A percentile compares a stretch with the other conserved stretches of the same genome.
Evolutionary conservation across 163 green algal species (phyloP).

Genomic region (Scenedesmus sp.): DNA sequence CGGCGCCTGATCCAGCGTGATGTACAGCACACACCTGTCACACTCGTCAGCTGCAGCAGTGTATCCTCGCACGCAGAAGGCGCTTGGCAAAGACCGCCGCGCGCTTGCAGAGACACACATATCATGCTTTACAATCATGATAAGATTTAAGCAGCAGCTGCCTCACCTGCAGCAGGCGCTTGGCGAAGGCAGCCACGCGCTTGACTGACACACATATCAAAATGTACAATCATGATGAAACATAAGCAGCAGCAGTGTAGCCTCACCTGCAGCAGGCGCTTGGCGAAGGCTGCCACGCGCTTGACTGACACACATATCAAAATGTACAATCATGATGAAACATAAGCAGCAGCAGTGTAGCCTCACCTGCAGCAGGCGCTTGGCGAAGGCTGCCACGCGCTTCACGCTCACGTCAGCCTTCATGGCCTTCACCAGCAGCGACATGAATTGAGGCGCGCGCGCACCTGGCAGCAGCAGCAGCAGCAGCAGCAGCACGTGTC

Average conservation of each 20-base stretch:
- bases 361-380: slow-evolving; percentile 91
- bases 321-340: too few relatives aligned
- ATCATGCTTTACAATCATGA: too few relatives aligned
- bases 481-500: background rate
- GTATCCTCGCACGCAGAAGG: slow-evolving; percentile 82
- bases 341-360: background rate
- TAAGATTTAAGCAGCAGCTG: too few relatives aligned
- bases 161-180: slow-evolving; percentile 91
- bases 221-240: too few relatives aligned
- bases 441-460: slow-evolving; percentile 78
- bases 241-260: background rate
- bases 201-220: slow-evolving; percentile 24
- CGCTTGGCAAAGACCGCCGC: slow-evolving; percentile 93
- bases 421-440: slow-evolving; percentile 78
- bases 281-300: slow-evolving; percentile 89
- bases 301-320: slow-evolving; percentile 24
- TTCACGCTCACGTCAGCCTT: slow-evolving; percentile 82
- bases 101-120: slow-evolving; percentile 56
- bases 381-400: slow-evolving; percentile 89
- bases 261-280: slow-evolving; percentile 91
- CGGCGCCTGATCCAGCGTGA: too few relatives aligned
- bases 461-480: slow-evolving; percentile 17
- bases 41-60: too few relatives aligned
- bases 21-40: too few relatives aligned
- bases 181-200: slow-evolving; percentile 89